Percentiles rank a stretch among this genome's conserved stretches.
These are phyloP conservation scores for Grosmannia serpens DNA, from an alignment of 2,329 filamentous ascomycete genomes.

Conservation along the genomic window DNA sequence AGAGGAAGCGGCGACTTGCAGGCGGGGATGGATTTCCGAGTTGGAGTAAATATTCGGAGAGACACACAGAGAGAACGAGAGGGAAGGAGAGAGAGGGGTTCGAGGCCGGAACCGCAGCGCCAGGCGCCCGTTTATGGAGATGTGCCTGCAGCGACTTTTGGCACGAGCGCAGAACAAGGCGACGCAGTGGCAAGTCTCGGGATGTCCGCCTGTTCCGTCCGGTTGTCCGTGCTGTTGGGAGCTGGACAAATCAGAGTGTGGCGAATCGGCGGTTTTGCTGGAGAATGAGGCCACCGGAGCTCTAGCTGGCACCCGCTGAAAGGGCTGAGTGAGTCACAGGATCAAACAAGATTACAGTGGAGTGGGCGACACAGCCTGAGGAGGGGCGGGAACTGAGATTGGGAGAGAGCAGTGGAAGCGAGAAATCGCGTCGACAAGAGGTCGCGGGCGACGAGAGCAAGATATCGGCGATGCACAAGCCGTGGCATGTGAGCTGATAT, in stretches of 20 bases:
- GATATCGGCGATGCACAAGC: not conserved
- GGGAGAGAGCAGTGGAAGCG: not conserved
- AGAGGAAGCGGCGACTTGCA: not conserved
- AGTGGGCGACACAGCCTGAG: not conserved
- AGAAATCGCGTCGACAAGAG: not conserved
- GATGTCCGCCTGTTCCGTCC: not conserved
- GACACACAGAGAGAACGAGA: not conserved
- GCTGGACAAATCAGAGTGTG: not conserved
- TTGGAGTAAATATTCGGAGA: not conserved
- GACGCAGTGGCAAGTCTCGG: not conserved
- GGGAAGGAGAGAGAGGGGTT: not conserved
- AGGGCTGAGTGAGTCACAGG: not conserved
- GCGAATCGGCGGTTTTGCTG: not conserved
- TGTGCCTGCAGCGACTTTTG: not conserved
- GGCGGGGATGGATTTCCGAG: not conserved
- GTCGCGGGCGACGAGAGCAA: not conserved
- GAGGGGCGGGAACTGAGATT: not conserved
- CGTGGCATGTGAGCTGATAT: not conserved
- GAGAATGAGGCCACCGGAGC: not conserved
- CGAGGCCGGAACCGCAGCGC: not conserved
- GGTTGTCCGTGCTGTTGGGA: not conserved
- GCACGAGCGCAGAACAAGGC: not conserved
- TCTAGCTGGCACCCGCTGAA: not conserved
- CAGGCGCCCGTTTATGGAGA: not conserved
- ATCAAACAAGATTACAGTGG: not conserved